Conservation (phyloP, 1,139 yeast genomes). For the Yamadazyma epiphylla region DNA sequence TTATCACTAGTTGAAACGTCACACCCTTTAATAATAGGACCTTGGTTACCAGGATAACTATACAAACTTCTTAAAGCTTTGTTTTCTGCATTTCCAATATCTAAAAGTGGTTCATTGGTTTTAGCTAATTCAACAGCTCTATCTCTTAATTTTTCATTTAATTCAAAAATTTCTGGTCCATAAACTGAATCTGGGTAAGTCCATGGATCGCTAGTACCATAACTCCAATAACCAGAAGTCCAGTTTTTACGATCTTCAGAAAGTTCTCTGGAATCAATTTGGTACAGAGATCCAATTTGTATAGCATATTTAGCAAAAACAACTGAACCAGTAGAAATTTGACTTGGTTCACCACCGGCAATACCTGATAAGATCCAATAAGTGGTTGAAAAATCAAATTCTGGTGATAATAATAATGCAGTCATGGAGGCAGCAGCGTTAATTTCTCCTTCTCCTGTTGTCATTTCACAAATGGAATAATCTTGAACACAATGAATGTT, state of each 20-base stretch:
- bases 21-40: slow-evolving; percentile 50
- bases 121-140: slow-evolving; percentile 53
- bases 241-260: slow-evolving; percentile 49
- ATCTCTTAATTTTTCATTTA: slow-evolving; percentile 57
- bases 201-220: slow-evolving; percentile 48
- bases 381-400: slow-evolving; percentile 55
- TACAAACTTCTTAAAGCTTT: slow-evolving; percentile 46
- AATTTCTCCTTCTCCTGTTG: slow-evolving; percentile 68
- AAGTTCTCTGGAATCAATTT: slow-evolving; percentile 45
- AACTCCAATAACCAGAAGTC: slow-evolving; percentile 59
- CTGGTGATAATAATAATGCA: slow-evolving; percentile 51
- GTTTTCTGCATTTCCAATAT: slow-evolving; percentile 44
- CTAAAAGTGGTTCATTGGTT: slow-evolving; percentile 27
- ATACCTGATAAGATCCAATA: slow-evolving; percentile 65
- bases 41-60: slow-evolving; percentile 46
- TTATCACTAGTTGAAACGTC: slow-evolving; percentile 61
- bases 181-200: slow-evolving; percentile 54
- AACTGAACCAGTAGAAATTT: slow-evolving; percentile 50
- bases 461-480: slow-evolving; percentile 55
- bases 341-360: slow-evolving; percentile 59
- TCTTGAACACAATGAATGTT: slow-evolving; percentile 51
- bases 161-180: slow-evolving; percentile 65
- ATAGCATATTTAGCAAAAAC: slow-evolving; percentile 61
- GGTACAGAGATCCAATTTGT: slow-evolving; percentile 60
- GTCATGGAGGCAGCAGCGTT: slow-evolving; percentile 62